Percentiles rank a stretch among this genome's conserved stretches.
These are phyloP conservation scores for Pezicula carpinea DNA, from an alignment of 2,329 filamentous ascomycete species.

Conservation along the genomic window DNA sequence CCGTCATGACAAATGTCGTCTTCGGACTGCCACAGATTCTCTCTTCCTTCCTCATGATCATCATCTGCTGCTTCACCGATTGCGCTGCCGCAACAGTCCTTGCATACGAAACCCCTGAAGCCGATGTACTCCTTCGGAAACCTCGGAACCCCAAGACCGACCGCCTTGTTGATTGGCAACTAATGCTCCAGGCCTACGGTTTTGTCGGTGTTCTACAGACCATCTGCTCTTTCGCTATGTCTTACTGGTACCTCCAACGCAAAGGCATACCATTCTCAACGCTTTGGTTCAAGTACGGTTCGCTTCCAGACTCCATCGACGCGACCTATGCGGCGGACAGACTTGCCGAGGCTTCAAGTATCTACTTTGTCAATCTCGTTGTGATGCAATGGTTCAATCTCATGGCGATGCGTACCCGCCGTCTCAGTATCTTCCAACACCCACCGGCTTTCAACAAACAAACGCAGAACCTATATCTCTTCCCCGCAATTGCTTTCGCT, in stretches of 20 bases:
- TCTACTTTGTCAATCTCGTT: constrained; percentile 78
- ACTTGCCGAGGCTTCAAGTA: constrained; percentile 33
- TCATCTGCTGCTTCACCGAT: constrained; percentile 63
- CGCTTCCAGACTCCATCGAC: constrained; percentile 36
- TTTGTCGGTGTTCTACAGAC: constrained; percentile 64
- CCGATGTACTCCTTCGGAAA: constrained; percentile 65
- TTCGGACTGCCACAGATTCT: constrained; percentile 59
- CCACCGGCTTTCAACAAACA: constrained; percentile 60
- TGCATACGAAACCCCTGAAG: constrained; percentile 73
- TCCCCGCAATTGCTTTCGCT: constrained; percentile 66
- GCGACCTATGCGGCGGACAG: constrained; percentile 53
- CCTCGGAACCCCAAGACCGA: constrained; percentile 67
- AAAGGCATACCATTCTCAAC: constrained; percentile 59
- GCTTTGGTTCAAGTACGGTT: constrained; percentile 66
- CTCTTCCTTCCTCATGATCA: constrained; percentile 52
- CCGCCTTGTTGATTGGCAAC: constrained; percentile 66
- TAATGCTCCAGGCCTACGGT: constrained; percentile 69
- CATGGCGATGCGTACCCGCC: constrained; percentile 60
- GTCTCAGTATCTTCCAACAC: constrained; percentile 67
- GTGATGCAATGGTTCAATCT: constrained; percentile 81
- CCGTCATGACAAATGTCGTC: constrained; percentile 58
- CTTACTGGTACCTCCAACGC: constrained; percentile 60
- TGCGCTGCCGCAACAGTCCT: constrained; percentile 68
- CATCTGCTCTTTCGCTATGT: constrained; percentile 56
- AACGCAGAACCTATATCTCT: constrained; percentile 64